Evolutionary conservation across 768 basidiomycete genomes (phyloP).

Genomic region (Kwoniella newhampshirensis): DNA sequence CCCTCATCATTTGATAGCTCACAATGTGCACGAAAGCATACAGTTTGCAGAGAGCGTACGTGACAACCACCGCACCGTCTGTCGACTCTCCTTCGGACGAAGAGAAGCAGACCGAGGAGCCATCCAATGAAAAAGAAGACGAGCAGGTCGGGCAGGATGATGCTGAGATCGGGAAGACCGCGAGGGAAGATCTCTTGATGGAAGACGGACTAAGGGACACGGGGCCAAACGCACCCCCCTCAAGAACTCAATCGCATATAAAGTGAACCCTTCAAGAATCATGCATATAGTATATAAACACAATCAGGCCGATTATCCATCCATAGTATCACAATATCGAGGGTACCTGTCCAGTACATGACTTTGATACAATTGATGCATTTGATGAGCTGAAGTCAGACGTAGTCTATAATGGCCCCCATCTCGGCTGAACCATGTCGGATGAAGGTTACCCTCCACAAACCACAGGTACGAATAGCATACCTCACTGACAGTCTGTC

Average conservation of each 20-base stretch:
- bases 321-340: no score
- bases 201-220: constrained; percentile 18
- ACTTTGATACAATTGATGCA: no score
- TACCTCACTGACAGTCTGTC: no score
- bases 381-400: no score
- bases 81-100: constrained; percentile 2
- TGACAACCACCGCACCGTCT: not conserved
- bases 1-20: no score
- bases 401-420: no score
- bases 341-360: no score
- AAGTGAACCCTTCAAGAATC: not conserved
- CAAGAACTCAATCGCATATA: constrained; percentile 5
- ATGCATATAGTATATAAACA: not conserved
- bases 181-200: not conserved
- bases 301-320: no score
- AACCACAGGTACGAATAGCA: no score
- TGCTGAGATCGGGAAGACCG: constrained; percentile 1
- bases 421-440: no score
- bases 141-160: not conserved
- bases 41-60: constrained; percentile 23
- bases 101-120: not conserved
- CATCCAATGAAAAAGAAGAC: not conserved
- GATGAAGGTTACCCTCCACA: no score
- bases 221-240: constrained; percentile 8
- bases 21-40: constrained; percentile 43